Evolutionary conservation across 176 grass and related monocot species (phyloP).

Genomic region (Hsuehochloa calcarea): DNA sequence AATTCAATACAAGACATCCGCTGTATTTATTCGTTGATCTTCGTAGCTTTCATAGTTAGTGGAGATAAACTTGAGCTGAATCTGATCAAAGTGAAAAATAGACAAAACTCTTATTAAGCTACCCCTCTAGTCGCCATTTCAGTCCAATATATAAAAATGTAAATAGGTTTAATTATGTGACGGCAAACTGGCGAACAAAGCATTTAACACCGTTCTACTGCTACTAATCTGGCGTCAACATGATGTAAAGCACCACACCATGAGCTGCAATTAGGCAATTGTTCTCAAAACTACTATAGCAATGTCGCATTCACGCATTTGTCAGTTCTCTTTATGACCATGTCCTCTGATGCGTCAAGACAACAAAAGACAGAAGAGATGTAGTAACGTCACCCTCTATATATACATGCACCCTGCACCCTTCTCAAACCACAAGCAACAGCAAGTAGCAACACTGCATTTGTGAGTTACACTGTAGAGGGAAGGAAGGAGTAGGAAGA

Average conservation of each 20-base stretch:
- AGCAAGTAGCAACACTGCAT: not conserved
- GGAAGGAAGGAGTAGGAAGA: slow-evolving; percentile 10
- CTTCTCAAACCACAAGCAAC: slow-evolving; percentile 20
- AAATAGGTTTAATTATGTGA: not conserved
- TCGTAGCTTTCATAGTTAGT: too few relatives aligned
- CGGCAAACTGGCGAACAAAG: not conserved
- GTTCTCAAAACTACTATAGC: slow-evolving; percentile 24
- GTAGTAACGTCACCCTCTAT: not conserved
- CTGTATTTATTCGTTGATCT: too few relatives aligned
- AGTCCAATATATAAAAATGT: too few relatives aligned
- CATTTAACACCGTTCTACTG: not conserved
- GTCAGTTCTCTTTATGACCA: slow-evolving; percentile 35
- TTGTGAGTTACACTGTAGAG: not conserved
- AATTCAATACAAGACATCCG: too few relatives aligned
- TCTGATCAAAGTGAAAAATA: too few relatives aligned
- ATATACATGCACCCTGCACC: slow-evolving; percentile 20
- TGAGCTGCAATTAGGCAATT: slow-evolving; percentile 14
- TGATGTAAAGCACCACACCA: slow-evolving; percentile 19
- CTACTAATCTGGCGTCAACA: slow-evolving; percentile 19
- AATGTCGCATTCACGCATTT: slow-evolving; percentile 33
- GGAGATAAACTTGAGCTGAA: too few relatives aligned
- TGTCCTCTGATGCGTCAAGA: not conserved
- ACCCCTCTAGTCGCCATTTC: too few relatives aligned
- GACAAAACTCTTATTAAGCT: too few relatives aligned
- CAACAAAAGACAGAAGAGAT: slow-evolving; percentile 17